phyloP scores from a whole-genome alignment of 192 early-diverging fungal species.

The Allomyces macrogynus region DNA sequence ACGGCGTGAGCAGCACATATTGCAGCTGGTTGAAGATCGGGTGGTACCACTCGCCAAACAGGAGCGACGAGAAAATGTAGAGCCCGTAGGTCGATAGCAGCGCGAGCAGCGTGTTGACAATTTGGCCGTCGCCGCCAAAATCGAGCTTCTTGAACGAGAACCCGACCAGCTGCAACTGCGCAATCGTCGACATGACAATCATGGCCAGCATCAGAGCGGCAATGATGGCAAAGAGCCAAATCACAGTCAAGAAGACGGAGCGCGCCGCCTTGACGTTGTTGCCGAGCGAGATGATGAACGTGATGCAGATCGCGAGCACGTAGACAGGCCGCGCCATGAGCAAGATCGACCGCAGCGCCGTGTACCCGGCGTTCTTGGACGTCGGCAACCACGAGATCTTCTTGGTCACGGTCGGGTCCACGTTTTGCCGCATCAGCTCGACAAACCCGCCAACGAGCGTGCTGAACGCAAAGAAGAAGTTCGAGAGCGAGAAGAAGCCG shows the following conservation, averaged over 20 bases:
- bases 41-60: not conserved
- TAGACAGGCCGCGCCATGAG: not conserved
- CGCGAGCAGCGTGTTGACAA: not conserved
- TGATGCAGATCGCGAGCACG: not conserved
- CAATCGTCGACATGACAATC: not conserved
- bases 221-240: not conserved
- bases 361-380: too few relatives aligned
- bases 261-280: not conserved
- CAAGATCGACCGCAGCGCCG: not conserved
- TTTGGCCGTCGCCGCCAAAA: not conserved
- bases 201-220: not conserved
- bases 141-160: not conserved
- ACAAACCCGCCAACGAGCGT: too few relatives aligned
- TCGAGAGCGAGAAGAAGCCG: constrained; percentile 55
- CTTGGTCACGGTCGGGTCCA: too few relatives aligned
- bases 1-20: not conserved
- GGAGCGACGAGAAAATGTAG: not conserved
- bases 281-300: not conserved
- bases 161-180: not conserved
- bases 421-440: too few relatives aligned
- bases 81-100: not conserved
- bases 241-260: not conserved
- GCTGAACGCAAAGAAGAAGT: constrained; percentile 36
- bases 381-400: too few relatives aligned
- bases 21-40: not conserved